phyloP scores from a whole-genome alignment of 805 yeast species.

The Kazachstania africana region DNA sequence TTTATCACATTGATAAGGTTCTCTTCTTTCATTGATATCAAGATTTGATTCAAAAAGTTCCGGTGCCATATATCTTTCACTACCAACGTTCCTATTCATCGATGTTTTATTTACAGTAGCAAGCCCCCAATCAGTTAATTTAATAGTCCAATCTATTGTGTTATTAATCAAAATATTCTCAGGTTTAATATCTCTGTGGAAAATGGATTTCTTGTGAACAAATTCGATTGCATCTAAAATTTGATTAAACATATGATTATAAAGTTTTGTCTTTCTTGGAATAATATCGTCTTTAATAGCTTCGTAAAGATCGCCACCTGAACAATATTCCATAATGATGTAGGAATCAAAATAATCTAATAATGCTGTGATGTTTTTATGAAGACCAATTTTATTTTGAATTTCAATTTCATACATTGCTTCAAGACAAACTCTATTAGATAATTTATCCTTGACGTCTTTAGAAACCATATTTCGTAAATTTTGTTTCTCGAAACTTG shows the following conservation, averaged over 20 bases:
- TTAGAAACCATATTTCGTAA: slow-evolving; percentile 29
- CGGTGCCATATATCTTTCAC: slow-evolving; percentile 92
- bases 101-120: slow-evolving; percentile 43
- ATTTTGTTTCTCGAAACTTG: slow-evolving; percentile 15
- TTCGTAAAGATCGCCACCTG: slow-evolving; percentile 79
- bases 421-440: slow-evolving; percentile 39
- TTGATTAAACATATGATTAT: slow-evolving; percentile 46
- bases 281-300: slow-evolving; percentile 53
- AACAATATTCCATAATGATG: slow-evolving; percentile 68
- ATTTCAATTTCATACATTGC: slow-evolving; percentile 61
- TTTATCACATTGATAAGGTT: slow-evolving; percentile 64
- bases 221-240: slow-evolving; percentile 64
- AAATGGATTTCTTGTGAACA: slow-evolving; percentile 60
- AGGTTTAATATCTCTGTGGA: slow-evolving; percentile 74
- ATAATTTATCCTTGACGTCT: slow-evolving; percentile 21
- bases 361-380: slow-evolving; percentile 47
- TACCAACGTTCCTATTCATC: slow-evolving; percentile 74
- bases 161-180: slow-evolving; percentile 54
- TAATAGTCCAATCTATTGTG: slow-evolving; percentile 40
- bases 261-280: slow-evolving; percentile 37
- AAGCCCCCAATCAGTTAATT: slow-evolving; percentile 68
- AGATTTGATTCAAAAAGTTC: slow-evolving; percentile 56
- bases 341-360: slow-evolving; percentile 57
- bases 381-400: slow-evolving; percentile 47
- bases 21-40: slow-evolving; percentile 30